These are phyloP conservation scores for Clarireedia paspali DNA, from an alignment of 2,329 filamentous ascomycete species.

Conservation along the genomic window DNA sequence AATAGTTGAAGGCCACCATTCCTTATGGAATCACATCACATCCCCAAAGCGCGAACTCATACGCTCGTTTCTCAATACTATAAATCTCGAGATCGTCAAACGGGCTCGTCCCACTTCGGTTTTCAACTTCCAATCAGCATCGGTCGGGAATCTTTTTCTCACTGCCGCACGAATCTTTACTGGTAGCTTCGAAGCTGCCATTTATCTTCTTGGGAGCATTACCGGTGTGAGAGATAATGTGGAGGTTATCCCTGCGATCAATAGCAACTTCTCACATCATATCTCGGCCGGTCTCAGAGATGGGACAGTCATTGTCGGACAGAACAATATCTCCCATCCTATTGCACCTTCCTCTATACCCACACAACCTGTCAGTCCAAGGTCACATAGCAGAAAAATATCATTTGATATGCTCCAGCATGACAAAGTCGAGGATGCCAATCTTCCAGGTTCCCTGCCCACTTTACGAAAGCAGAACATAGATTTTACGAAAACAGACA, in stretches of 20 bases:
- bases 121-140: slow-evolving; percentile 71
- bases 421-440: slow-evolving; percentile 69
- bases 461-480: slow-evolving; percentile 76
- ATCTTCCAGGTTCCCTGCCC: slow-evolving; percentile 72
- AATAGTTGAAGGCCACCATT: slow-evolving; percentile 70
- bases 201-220: slow-evolving; percentile 81
- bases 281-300: slow-evolving; percentile 77
- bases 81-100: slow-evolving; percentile 74
- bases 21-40: slow-evolving; percentile 64
- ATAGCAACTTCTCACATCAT: slow-evolving; percentile 92
- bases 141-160: slow-evolving; percentile 72
- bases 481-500: slow-evolving; percentile 65
- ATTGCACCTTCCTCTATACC: slow-evolving; percentile 16
- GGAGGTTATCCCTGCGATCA: slow-evolving; percentile 79
- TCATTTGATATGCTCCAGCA: slow-evolving; percentile 43
- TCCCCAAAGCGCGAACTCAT: slow-evolving; percentile 70
- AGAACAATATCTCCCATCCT: slow-evolving; percentile 88
- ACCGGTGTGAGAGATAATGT: slow-evolving; percentile 74
- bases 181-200: slow-evolving; percentile 84
- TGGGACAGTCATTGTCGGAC: slow-evolving; percentile 66
- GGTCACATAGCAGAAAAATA: slow-evolving; percentile 11
- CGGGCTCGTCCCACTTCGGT: slow-evolving; percentile 62
- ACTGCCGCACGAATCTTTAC: slow-evolving; percentile 85
- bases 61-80: slow-evolving; percentile 66
- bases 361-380: slow-evolving; percentile 13